Conservation (phyloP, 2,329 filamentous ascomycete genomes). For the Botrytis paeoniae region DNA sequence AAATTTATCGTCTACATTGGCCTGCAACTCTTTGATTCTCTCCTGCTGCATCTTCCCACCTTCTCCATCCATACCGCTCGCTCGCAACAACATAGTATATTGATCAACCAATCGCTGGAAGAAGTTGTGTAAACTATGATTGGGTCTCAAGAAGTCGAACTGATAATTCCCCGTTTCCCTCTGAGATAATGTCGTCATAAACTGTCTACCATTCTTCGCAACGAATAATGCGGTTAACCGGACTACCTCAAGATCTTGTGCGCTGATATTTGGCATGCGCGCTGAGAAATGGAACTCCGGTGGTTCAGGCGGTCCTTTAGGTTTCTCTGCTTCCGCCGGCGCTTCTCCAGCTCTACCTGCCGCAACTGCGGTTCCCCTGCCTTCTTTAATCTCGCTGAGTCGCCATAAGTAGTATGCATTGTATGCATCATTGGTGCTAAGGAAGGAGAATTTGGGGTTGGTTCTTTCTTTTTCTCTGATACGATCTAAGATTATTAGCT, state of each 20-base stretch:
- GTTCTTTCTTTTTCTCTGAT: slow-evolving; percentile 80
- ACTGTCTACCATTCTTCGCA: slow-evolving; percentile 86
- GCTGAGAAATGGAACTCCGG: slow-evolving; percentile 90
- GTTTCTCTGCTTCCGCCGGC: slow-evolving; percentile 57
- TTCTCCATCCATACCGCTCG: slow-evolving; percentile 61
- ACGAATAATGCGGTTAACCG: slow-evolving; percentile 84
- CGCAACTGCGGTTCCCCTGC: slow-evolving; percentile 74
- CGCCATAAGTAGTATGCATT: slow-evolving; percentile 89
- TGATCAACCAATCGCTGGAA: slow-evolving; percentile 92
- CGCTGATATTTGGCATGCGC: slow-evolving; percentile 94
- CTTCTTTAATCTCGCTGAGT: slow-evolving; percentile 77
- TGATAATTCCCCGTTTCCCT: slow-evolving; percentile 87
- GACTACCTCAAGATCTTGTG: slow-evolving; percentile 78
- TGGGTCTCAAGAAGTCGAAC: slow-evolving; percentile 92
- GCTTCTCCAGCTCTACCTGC: slow-evolving; percentile 70
- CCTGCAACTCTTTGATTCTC: slow-evolving; percentile 68
- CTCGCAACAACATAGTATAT: slow-evolving; percentile 75
- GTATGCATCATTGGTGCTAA: slow-evolving; percentile 78
- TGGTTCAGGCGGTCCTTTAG: slow-evolving; percentile 79
- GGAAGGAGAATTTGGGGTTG: slow-evolving; percentile 90
- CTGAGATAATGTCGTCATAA: slow-evolving; percentile 86
- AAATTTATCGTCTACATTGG: slow-evolving; percentile 75
- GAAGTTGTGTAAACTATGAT: slow-evolving; percentile 95
- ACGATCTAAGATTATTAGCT: slow-evolving; percentile 53
- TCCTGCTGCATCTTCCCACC: slow-evolving; percentile 66